Evolutionary conservation across 2,329 filamentous ascomycete species (phyloP), one percentile per base, ranked within the genome.

Genomic region (Colletotrichum noveboracense): DNA sequence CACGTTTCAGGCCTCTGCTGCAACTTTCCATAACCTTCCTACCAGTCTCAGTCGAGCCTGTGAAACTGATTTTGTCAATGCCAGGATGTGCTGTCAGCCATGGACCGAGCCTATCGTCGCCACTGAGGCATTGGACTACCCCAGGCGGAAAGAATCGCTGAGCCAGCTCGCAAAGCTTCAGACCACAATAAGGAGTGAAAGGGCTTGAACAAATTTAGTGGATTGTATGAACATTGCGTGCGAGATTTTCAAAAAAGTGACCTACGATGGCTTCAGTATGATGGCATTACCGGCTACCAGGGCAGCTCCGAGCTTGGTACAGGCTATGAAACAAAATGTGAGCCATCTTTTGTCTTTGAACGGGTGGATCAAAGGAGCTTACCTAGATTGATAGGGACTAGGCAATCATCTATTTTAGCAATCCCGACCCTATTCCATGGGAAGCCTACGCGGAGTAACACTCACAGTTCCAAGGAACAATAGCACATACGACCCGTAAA

Each of bases 171-270:
- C 43, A 52, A 52, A 52, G 43, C 43, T 52, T 52, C 10, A 52
- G n/a, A 21, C 43, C 43, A 2, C 43, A 52, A 3, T 21, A 21
- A 24, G 43, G 43, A 24, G 43, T 21, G n/a, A 21, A 52, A 52
- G 43, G 43, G 0, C 43, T 52, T 52, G 0, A 52, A 21, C 6
- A 13, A 21, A 2, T 2, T 52, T 52, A 52, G 43, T 3, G 43
- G 10, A 5, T 48, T 12, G 5, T 10, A 12, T 7, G 5, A 21
- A 48, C 0, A 12, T 7, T 3, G 2, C n/a, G n/a, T 24, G 43
- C 43, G 43, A 48, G n/a, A 0, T n/a, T 0, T 52, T 21, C 43
- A 52, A 13, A 0, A 52, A 5, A 7, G 43, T 21, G 2, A 52
- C 43, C 6, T 5, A 52, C 43, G 43, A 52, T 24, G 43, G 43